Evolutionary conservation across 345 rosid genomes (phyloP).

Genomic region (Moricandia arvensis): DNA sequence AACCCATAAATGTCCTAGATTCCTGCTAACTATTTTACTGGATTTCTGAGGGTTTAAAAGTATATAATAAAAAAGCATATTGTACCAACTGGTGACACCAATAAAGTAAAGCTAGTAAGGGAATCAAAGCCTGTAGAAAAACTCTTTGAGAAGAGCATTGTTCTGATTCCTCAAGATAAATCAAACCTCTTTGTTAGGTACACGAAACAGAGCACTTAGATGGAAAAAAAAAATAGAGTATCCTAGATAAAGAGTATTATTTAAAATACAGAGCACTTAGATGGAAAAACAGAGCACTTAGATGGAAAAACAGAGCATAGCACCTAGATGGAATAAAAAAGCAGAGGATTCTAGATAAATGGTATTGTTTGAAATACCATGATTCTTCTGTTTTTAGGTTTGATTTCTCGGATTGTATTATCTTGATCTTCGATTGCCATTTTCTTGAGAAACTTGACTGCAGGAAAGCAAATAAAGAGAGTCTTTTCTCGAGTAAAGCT

Average conservation of each 20-base stretch:
- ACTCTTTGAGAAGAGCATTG: slow-evolving; percentile 23
- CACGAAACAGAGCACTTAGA: slow-evolving; percentile 27
- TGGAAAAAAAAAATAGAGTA: neutral
- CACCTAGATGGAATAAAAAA: too few relatives aligned
- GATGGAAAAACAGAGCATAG: too few relatives aligned
- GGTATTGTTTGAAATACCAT: slow-evolving; percentile 48
- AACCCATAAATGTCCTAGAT: slow-evolving; percentile 32
- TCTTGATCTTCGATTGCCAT: slow-evolving; percentile 91
- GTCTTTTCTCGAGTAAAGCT: slow-evolving; percentile 29
- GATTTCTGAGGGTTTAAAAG: neutral
- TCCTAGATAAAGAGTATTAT: neutral
- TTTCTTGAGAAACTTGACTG: slow-evolving; percentile 20
- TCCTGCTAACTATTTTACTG: slow-evolving; percentile 24
- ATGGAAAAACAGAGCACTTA: too few relatives aligned
- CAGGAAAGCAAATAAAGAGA: neutral
- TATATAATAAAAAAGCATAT: neutral
- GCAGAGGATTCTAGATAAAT: neutral
- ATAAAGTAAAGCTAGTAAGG: slow-evolving; percentile 1
- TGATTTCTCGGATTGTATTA: slow-evolving; percentile 67
- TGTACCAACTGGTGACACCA: neutral
- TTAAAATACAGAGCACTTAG: slow-evolving; percentile 43
- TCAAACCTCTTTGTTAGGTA: slow-evolving; percentile 27
- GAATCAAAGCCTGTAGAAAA: slow-evolving; percentile 8
- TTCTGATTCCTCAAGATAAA: slow-evolving; percentile 19
- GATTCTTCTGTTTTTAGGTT: slow-evolving; percentile 75